Conservation (phyloP, 2,329 filamentous ascomycete species). For the Colletotrichum phormii region DNA sequence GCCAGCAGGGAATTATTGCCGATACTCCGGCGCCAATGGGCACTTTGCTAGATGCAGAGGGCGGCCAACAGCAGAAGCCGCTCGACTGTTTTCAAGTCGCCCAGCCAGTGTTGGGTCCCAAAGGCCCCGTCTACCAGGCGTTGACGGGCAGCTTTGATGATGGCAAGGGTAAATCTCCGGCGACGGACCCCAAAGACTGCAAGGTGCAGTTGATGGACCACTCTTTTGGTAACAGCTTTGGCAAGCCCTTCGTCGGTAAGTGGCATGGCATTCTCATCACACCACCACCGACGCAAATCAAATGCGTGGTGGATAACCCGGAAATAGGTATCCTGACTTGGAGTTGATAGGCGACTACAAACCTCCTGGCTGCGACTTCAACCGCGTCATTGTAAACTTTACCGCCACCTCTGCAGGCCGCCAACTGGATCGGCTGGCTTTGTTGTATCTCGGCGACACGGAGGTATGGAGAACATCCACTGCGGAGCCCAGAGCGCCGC, state of each 20-base stretch:
- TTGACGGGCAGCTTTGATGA: slow-evolving; percentile 39
- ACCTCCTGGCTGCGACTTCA: slow-evolving; percentile 77
- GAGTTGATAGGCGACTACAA: slow-evolving; percentile 66
- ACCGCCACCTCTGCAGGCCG: slow-evolving; percentile 77
- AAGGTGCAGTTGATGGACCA: slow-evolving; percentile 75
- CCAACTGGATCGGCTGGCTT: slow-evolving; percentile 81
- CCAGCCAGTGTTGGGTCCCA: slow-evolving; percentile 70
- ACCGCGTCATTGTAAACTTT: slow-evolving; percentile 80
- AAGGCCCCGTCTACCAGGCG: slow-evolving; percentile 44
- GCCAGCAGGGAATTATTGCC: slow-evolving; percentile 23
- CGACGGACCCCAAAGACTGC: slow-evolving; percentile 48
- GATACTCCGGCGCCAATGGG: slow-evolving; percentile 14
- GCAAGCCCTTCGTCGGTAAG: slow-evolving; percentile 77
- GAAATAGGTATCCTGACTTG: slow-evolving; percentile 29
- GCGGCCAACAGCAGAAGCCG: not conserved
- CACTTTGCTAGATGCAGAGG: slow-evolving; percentile 12
- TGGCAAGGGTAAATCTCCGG: slow-evolving; percentile 30
- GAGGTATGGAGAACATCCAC: slow-evolving; percentile 89
- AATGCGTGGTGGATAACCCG: not conserved
- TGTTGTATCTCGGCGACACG: slow-evolving; percentile 80
- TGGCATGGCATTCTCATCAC: slow-evolving; percentile 23
- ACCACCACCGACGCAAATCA: not conserved
- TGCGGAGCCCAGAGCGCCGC: slow-evolving; percentile 74
- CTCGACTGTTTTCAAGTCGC: slow-evolving; percentile 77
- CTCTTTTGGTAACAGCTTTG: slow-evolving; percentile 79